Conservation (phyloP, 1,284 basidiomycete species). For the Ceratobasidium sp. region DNA sequence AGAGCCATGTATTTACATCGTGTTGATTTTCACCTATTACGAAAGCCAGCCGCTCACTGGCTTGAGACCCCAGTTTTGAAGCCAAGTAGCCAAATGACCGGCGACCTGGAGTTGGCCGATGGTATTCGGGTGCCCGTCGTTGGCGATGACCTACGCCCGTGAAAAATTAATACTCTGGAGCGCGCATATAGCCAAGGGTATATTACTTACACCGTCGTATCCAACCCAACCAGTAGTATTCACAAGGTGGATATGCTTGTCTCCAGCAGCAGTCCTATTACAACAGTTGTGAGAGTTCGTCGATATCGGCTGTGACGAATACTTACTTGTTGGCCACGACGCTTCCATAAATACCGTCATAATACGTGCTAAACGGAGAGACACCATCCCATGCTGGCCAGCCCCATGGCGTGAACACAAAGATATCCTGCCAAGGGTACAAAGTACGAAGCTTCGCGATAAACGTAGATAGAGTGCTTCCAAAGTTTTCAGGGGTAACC, state of each 20-base stretch:
- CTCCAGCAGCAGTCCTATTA: slow-evolving; percentile 57
- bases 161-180: not conserved
- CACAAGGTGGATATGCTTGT: slow-evolving; percentile 64
- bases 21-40: no score
- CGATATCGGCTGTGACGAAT: not conserved
- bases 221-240: slow-evolving; percentile 69
- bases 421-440: slow-evolving; percentile 62
- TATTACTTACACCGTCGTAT: slow-evolving; percentile 57
- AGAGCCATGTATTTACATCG: no score
- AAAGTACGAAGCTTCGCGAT: slow-evolving; percentile 59
- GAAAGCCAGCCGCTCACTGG: slow-evolving; percentile 52
- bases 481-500: slow-evolving; percentile 58
- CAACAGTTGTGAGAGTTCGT: not conserved
- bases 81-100: slow-evolving; percentile 59
- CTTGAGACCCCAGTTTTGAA: slow-evolving; percentile 60
- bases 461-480: slow-evolving; percentile 54
- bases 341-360: slow-evolving; percentile 61
- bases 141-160: slow-evolving; percentile 54
- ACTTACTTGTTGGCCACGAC: slow-evolving; percentile 60
- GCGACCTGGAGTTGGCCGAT: slow-evolving; percentile 64
- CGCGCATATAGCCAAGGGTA: not conserved
- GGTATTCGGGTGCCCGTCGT: slow-evolving; percentile 64
- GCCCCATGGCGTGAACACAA: slow-evolving; percentile 68
- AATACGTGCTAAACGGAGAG: slow-evolving; percentile 59
- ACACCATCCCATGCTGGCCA: slow-evolving; percentile 61